phyloP scores from a whole-genome alignment of 148 eudicot species.

The Silene conica region DNA sequence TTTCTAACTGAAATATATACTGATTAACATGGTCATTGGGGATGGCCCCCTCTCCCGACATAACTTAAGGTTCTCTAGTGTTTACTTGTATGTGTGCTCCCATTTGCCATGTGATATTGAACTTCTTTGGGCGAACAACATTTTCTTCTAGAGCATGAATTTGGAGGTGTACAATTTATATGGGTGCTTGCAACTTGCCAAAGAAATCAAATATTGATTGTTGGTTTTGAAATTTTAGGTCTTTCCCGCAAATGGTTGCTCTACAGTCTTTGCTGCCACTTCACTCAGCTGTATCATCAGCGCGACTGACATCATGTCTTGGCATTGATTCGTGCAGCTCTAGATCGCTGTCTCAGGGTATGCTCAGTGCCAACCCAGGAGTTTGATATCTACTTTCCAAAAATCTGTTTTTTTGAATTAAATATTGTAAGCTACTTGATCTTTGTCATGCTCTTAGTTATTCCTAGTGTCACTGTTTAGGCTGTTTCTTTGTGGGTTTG shows the following conservation, averaged over 20 bases:
- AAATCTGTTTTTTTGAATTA: slow-evolving; percentile 24
- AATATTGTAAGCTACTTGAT: slow-evolving; percentile 40
- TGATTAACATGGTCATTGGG: no score
- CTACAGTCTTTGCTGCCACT: slow-evolving; percentile 80
- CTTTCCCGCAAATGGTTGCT: slow-evolving; percentile 59
- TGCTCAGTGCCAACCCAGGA: slow-evolving; percentile 97
- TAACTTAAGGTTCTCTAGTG: not conserved
- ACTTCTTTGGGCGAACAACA: not conserved
- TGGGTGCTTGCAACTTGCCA: not conserved
- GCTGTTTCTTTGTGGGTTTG: not conserved
- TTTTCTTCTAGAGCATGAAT: not conserved
- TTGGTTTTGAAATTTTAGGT: slow-evolving; percentile 42
- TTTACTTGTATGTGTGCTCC: not conserved
- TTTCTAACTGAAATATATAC: no score
- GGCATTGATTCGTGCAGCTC: slow-evolving; percentile 70
- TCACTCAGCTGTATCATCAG: slow-evolving; percentile 73
- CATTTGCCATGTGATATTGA: not conserved
- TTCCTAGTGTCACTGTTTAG: not conserved
- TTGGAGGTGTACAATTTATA: not conserved
- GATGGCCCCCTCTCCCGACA: no score
- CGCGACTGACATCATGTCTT: slow-evolving; percentile 80
- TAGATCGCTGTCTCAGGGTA: slow-evolving; percentile 96
- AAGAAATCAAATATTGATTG: slow-evolving; percentile 8
- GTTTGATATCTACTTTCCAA: slow-evolving; percentile 57
- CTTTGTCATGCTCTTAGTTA: slow-evolving; percentile 22